Conservation (phyloP, 768 basidiomycete species). For the Pleurotus ostreatus region DNA sequence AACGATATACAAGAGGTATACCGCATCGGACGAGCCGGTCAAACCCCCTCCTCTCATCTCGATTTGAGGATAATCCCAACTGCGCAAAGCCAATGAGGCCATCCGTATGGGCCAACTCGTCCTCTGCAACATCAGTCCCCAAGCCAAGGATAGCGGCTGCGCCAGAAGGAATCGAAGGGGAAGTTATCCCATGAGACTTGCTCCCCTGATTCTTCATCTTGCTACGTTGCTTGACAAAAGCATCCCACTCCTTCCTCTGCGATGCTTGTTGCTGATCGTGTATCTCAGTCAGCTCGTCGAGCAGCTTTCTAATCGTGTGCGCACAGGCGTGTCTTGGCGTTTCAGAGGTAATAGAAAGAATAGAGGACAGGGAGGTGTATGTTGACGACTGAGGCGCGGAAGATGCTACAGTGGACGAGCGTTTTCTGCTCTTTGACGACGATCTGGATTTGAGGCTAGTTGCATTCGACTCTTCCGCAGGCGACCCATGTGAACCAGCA, state of each 20-base stretch:
- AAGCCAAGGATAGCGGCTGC: slow-evolving; percentile 69
- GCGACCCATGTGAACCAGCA: slow-evolving; percentile 7
- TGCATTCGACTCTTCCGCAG: slow-evolving; percentile 7
- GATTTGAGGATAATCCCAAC: slow-evolving; percentile 72
- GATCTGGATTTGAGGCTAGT: slow-evolving; percentile 22
- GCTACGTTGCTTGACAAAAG: slow-evolving; percentile 70
- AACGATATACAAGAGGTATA: slow-evolving; percentile 83
- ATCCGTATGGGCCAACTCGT: slow-evolving; percentile 77
- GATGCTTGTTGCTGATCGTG: slow-evolving; percentile 75
- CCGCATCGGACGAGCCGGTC: slow-evolving; percentile 77
- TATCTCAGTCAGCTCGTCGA: slow-evolving; percentile 72
- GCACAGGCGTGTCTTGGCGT: slow-evolving; percentile 75
- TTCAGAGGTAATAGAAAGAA: slow-evolving; percentile 56
- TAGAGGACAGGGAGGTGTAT: slow-evolving; percentile 37
- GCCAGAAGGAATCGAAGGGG: slow-evolving; percentile 21
- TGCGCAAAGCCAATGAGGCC: slow-evolving; percentile 90
- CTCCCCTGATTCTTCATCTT: slow-evolving; percentile 37
- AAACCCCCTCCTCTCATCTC: slow-evolving; percentile 78
- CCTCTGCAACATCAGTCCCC: slow-evolving; percentile 58
- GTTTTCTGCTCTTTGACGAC: slow-evolving; percentile 47
- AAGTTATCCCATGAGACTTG: slow-evolving; percentile 11
- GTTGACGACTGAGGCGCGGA: slow-evolving; percentile 16
- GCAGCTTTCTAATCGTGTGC: slow-evolving; percentile 67
- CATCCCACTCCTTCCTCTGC: slow-evolving; percentile 83
- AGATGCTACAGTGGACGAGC: slow-evolving; percentile 31